phyloP scores from a whole-genome alignment of 2,329 filamentous ascomycete genomes.

The Pyrenochaeta sp. region DNA sequence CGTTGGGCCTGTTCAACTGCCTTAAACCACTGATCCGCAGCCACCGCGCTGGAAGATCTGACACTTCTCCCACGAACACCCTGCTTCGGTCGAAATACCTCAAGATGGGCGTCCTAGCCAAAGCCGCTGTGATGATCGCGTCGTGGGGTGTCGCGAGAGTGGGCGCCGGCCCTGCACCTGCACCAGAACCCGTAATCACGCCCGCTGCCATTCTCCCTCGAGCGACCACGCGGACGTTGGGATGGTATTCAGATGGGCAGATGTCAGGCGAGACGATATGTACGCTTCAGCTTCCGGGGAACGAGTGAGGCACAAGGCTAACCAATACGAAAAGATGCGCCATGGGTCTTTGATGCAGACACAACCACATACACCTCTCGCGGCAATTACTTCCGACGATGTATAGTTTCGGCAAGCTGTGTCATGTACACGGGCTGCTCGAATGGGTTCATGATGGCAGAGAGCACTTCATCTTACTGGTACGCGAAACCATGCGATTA shows the following conservation, averaged over 20 bases:
- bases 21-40: background rate
- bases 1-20: background rate
- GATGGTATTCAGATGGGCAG: slow-evolving; percentile 14
- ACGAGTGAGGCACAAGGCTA: background rate
- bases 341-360: slow-evolving; percentile 12
- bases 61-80: background rate
- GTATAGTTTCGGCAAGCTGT: slow-evolving; percentile 7
- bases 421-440: slow-evolving; percentile 13
- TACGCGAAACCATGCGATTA: background rate
- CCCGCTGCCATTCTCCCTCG: slow-evolving; percentile 10
- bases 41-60: background rate
- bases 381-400: slow-evolving; percentile 11
- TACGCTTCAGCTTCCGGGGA: background rate
- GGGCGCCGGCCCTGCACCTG: background rate
- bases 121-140: background rate
- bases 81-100: background rate
- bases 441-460: slow-evolving; percentile 5
- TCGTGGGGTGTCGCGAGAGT: background rate
- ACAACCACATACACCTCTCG: slow-evolving; percentile 7
- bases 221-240: slow-evolving; percentile 3
- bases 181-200: background rate
- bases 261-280: slow-evolving; percentile 8
- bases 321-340: slow-evolving; percentile 3
- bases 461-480: slow-evolving; percentile 8
- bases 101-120: background rate